These are phyloP conservation scores for Nakazawaea anatomiae DNA, from an alignment of 805 yeast genomes.

Conservation along the genomic window DNA sequence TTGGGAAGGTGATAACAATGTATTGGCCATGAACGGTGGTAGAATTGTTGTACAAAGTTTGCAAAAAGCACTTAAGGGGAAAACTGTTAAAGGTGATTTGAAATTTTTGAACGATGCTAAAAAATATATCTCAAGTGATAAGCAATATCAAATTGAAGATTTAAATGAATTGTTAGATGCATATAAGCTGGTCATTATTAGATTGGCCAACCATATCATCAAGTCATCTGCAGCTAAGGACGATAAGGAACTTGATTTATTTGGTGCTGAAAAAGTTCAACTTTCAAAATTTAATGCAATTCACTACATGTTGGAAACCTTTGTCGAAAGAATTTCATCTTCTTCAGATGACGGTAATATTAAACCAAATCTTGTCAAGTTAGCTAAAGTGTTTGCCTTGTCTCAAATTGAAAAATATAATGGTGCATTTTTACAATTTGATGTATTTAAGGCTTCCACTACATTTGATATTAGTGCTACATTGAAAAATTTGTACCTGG, in stretches of 20 bases:
- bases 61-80: constrained; percentile 32
- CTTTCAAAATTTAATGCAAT: constrained; percentile 48
- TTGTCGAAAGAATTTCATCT: constrained; percentile 25
- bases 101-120: constrained; percentile 12
- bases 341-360: constrained; percentile 31
- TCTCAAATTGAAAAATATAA: constrained; percentile 65
- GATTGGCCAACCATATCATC: constrained; percentile 29
- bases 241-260: constrained; percentile 36
- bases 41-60: constrained; percentile 60
- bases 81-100: constrained; percentile 40
- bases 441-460: constrained; percentile 45
- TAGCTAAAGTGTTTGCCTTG: constrained; percentile 60
- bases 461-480: constrained; percentile 35
- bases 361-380: constrained; percentile 39
- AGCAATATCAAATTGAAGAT: constrained; percentile 17
- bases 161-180: constrained; percentile 28
- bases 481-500: constrained; percentile 39
- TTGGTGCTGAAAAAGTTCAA: constrained; percentile 38
- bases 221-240: constrained; percentile 24
- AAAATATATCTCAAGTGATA: constrained; percentile 5
- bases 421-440: constrained; percentile 63
- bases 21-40: constrained; percentile 79
- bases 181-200: constrained; percentile 33
- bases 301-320: constrained; percentile 38
- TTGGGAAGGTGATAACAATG: constrained; percentile 97